Base-by-base conservation (phyloP, 2,329 filamentous ascomycete species). In the Cercospora sojina region DNA sequence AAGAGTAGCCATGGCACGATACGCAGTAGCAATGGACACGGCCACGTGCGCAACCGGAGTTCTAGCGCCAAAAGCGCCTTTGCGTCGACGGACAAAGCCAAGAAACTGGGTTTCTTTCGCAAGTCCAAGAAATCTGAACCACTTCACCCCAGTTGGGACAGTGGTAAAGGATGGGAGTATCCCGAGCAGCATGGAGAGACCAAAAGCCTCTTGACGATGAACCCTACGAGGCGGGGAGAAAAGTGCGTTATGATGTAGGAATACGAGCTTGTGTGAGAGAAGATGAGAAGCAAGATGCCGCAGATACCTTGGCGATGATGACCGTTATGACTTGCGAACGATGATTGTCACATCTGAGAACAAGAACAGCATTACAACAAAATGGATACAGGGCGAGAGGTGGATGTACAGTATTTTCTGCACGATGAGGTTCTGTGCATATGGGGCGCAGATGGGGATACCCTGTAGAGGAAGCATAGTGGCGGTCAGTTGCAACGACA, bases 101-200 rank as follows among this genome's bases (percentile, higher is more conserved):
- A 68, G 69, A 74, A 67, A 62, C 47, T 73, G 10, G 74, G 72
- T 2, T 73, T 75, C 60, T 75, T 76, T 62, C 70, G 69, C 53
- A 68, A 66, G 32, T 27, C 63, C 63, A 55, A 53, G 16, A 67
- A 59, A 23, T 20, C 41, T 6, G 65, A 70, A 51, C 62, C 64
- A 16, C 67, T 62, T 29, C 64, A 57, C 25, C 68, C 65, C 13
- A 20, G 31, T 13, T 8, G 53, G 27, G 31, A 57, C 6, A 57
- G 60, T n/a, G 47, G 35, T 3, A 25, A 35, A 47, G 59, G n/a
- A 43, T 63, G 60, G 60, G 49, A 56, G 10, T 32, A 57, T 20
- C 18, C 16, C 16, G 60, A 63, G 3, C 29, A 57, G 5, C 29
- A 31, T 23, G 59, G 35, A 20, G 41, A 51, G 10, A 27, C 32